Evolutionary conservation across 345 rosid species (phyloP).

Genomic region (Citrus maxima): DNA sequence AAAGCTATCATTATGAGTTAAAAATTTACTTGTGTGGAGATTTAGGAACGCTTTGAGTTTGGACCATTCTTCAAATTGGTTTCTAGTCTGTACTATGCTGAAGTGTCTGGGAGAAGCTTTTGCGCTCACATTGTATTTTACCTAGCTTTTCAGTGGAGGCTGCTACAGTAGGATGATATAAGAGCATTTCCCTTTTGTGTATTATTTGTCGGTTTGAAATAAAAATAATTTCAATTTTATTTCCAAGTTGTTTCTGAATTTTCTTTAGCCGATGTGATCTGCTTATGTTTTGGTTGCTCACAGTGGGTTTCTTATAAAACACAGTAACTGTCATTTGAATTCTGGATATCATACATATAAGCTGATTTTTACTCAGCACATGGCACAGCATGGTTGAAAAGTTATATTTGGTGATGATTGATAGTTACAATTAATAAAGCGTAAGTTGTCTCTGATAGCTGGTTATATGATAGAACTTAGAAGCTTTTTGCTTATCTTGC

Average conservation of each 20-base stretch:
- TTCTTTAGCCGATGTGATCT: background rate
- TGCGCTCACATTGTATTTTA: constrained; percentile 13
- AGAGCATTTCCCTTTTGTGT: background rate
- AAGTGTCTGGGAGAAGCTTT: constrained; percentile 18
- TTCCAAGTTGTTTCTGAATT: background rate
- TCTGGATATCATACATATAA: too few species aligned
- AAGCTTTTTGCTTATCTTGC: background rate
- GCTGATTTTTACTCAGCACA: background rate
- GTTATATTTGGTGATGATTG: background rate
- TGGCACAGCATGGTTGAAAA: background rate
- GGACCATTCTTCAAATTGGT: constrained; percentile 1
- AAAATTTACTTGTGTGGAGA: background rate
- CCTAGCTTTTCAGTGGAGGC: constrained; percentile 11
- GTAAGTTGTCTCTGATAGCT: background rate
- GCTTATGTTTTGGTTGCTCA: background rate
- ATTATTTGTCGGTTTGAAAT: background rate
- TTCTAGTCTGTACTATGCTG: constrained; percentile 12
- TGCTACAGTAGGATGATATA: background rate
- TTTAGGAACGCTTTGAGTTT: background rate
- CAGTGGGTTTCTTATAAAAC: background rate
- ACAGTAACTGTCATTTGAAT: background rate
- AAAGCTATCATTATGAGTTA: background rate
- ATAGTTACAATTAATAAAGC: background rate
- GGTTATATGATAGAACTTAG: background rate
- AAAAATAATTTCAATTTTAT: background rate